phyloP scores from a whole-genome alignment of 495 filamentous ascomycete genomes.

The Mycothermus thermophilus region DNA sequence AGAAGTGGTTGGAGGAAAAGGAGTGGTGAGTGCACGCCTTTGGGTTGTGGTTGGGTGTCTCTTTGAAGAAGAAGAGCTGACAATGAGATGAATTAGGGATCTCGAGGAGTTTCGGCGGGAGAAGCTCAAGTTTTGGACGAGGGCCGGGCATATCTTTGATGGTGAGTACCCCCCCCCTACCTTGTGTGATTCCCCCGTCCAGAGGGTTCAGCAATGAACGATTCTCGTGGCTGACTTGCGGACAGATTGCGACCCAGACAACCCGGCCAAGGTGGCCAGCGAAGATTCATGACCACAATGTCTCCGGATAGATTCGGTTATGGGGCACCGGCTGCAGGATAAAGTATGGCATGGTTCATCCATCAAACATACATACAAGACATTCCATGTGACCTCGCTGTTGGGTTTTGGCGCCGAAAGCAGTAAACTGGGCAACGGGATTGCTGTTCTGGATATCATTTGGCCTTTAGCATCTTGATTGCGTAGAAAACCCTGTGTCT shows the following conservation, averaged over 20 bases:
- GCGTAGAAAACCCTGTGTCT: no score
- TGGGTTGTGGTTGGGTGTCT: background rate
- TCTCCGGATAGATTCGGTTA: background rate
- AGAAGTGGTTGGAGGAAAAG: conserved; percentile 39
- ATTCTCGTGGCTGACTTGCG: background rate
- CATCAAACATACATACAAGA: no score
- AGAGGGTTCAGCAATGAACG: background rate
- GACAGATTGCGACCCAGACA: conserved; percentile 13
- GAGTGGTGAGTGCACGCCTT: conserved; percentile 39
- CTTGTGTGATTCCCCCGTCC: background rate
- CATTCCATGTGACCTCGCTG: no score
- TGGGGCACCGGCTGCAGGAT: no score
- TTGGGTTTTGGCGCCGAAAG: no score
- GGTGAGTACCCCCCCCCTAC: conserved; percentile 8
- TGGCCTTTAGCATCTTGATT: no score
- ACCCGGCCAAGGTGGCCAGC: conserved; percentile 10
- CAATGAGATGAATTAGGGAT: conserved; percentile 32
- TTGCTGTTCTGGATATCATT: no score
- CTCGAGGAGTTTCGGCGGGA: conserved; percentile 57
- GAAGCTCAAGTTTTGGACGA: conserved; percentile 44
- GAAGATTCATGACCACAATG: conserved; percentile 1
- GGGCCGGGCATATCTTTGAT: conserved; percentile 27
- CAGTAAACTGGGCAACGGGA: no score
- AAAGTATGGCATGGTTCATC: background rate
- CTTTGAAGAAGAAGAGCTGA: background rate